Base-by-base conservation (phyloP, 2,329 filamentous ascomycete species). In the Zymoseptoria ardabiliae region DNA sequence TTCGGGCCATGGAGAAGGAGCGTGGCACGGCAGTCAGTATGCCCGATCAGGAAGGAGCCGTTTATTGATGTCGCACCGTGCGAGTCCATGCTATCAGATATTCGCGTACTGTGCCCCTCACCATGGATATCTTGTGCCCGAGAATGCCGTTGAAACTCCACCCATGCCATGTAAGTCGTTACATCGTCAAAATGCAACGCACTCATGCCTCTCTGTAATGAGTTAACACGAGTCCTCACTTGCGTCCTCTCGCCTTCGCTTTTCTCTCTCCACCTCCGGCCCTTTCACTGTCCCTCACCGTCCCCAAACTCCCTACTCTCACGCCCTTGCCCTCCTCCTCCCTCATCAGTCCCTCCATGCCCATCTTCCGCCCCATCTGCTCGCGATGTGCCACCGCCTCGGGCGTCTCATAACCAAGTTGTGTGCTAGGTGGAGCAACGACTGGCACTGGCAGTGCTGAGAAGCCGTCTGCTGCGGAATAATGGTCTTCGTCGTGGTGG, bases 361-460 rank as follows among this genome's bases (percentile, higher is more conserved):
- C 70, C 70, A 74, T 70, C 55, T 65, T 66, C 65, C 69, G 66
- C 50, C 66, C 68, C 67, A 73, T 69, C 57, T 69, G 56, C 35
- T 57, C 51, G 19, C 69, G 65, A 56, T 71, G 67, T 19, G 65
- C 65, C 49, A 68, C 69, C 4, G 69, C 68, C 11, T 72, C 72
- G 13, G 66, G 65, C 0, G 64, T 68, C 22, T 73, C 72, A 54
- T 74, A 74, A 0, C 68, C 71, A 20, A 74, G 66, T 61, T 74
- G 71, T 50, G 72, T 73, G 55, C 71, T 67, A 7, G 67, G 67
- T 13, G 69, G 64, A 25, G 61, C 58, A 35, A 54, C 51, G 11
- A 57, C 55, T 19, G 55, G 60, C 11, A 65, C 65, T 22, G 54
- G 50, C 19, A 55, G 20, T 25, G 50, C 54, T 49, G 52, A 48